Evolutionary conservation across 2,329 filamentous ascomycete genomes (phyloP).

Genomic region (Trichoderma atrobrunneum): DNA sequence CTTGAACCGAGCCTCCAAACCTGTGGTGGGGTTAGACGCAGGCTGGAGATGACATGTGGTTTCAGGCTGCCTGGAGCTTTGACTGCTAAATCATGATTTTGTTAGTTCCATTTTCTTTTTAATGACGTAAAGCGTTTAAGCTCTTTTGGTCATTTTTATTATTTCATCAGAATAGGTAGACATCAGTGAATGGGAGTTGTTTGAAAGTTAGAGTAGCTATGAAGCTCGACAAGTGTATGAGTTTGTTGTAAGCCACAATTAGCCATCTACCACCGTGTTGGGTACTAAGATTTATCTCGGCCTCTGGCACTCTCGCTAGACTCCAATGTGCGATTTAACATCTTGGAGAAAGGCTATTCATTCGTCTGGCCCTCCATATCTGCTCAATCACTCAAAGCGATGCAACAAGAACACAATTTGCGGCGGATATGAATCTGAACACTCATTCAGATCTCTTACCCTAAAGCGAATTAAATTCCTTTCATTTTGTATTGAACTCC

Average conservation of each 20-base stretch:
- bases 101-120: neutral
- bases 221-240: neutral
- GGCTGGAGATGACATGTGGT: neutral
- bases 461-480: neutral
- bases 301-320: neutral
- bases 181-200: neutral
- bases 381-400: neutral
- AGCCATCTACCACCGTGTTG: neutral
- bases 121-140: neutral
- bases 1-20: neutral
- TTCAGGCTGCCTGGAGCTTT: neutral
- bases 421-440: neutral
- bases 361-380: neutral
- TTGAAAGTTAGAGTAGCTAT: neutral
- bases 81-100: neutral
- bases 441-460: neutral
- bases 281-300: neutral
- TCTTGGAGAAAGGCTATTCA: neutral
- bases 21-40: constrained; percentile 15
- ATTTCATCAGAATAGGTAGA: neutral
- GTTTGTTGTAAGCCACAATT: neutral
- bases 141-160: neutral
- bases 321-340: neutral
- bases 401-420: neutral
- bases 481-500: neutral